Conservation (phyloP, 2,329 filamentous ascomycete genomes). For the Clonostachys rosea region DNA sequence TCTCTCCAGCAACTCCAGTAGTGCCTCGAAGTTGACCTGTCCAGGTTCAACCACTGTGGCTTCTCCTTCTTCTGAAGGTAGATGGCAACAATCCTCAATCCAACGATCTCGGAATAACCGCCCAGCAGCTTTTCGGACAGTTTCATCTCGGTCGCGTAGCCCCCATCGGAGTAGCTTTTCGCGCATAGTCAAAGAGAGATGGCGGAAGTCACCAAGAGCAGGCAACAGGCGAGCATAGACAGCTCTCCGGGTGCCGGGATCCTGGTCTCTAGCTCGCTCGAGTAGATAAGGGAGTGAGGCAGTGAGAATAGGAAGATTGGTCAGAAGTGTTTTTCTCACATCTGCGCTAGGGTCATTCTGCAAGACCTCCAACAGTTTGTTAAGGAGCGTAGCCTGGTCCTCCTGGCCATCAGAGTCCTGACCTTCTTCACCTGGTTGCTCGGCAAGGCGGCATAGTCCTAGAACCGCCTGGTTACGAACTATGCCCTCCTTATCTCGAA, state of each 20-base stretch:
- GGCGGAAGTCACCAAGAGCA: conserved; percentile 87
- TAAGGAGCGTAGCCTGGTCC: conserved; percentile 64
- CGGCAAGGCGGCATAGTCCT: conserved; percentile 79
- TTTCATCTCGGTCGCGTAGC: conserved; percentile 87
- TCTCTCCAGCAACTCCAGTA: conserved; percentile 87
- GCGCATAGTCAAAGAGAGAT: conserved; percentile 87
- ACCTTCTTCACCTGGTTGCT: conserved; percentile 69
- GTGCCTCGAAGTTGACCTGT: conserved; percentile 70
- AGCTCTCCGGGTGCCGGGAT: conserved; percentile 76
- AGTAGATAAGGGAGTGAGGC: conserved; percentile 81
- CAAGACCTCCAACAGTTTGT: conserved; percentile 80
- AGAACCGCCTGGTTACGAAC: conserved; percentile 90
- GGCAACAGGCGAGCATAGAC: conserved; percentile 86
- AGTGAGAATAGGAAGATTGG: conserved; percentile 85
- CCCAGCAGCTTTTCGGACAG: conserved; percentile 85
- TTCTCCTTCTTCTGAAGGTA: conserved; percentile 51
- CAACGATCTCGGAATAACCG: conserved; percentile 91
- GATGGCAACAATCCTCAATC: conserved; percentile 89
- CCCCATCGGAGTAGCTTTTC: conserved; percentile 97
- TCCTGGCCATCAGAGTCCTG: conserved; percentile 68
- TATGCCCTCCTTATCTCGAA: conserved; percentile 90
- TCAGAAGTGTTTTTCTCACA: conserved; percentile 79
- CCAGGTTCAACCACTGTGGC: conserved; percentile 51
- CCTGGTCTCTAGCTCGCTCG: conserved; percentile 85
- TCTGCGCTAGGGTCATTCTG: conserved; percentile 95